phyloP scores from a whole-genome alignment of 116 monocot species.

The Phalaenopsis hybrid region DNA sequence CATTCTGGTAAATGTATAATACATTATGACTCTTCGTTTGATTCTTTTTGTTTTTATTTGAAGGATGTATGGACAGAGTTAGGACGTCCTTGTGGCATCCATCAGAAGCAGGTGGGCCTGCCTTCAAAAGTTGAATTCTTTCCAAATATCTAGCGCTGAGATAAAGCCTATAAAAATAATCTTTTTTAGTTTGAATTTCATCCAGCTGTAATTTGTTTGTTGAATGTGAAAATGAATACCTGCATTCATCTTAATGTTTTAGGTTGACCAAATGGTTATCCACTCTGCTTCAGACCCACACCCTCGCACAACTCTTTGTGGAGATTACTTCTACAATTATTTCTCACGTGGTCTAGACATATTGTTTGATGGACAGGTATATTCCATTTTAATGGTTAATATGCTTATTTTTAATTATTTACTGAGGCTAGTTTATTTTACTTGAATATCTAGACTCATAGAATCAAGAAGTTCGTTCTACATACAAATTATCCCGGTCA shows the following conservation, averaged over 20 bases:
- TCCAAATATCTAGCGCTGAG: not conserved
- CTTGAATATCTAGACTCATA: constrained; percentile 58
- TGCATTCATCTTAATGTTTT: constrained; percentile 14
- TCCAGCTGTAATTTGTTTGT: not conserved
- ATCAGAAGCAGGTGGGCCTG: constrained; percentile 80
- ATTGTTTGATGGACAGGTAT: constrained; percentile 92
- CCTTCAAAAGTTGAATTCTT: not conserved
- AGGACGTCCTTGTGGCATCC: constrained; percentile 88
- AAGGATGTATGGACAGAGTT: constrained; percentile 94
- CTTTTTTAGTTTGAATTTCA: not conserved
- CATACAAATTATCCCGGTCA: constrained; percentile 93
- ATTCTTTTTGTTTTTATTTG: constrained; percentile 5
- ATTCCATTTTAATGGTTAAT: not conserved
- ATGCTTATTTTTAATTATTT: not conserved
- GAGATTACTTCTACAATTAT: constrained; percentile 96
- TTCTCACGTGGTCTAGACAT: constrained; percentile 92
- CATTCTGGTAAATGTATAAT: too few species aligned
- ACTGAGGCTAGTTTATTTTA: not conserved
- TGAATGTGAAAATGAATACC: not conserved
- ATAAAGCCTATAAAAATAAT: not conserved
- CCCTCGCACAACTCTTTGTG: constrained; percentile 79
- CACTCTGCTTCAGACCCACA: constrained; percentile 90
- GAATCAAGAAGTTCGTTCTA: constrained; percentile 93
- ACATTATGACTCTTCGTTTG: constrained; percentile 2
- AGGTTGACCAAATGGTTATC: constrained; percentile 98